These are phyloP conservation scores for Geopyxis carbonaria DNA, from an alignment of 495 filamentous ascomycete species.

Conservation along the genomic window DNA sequence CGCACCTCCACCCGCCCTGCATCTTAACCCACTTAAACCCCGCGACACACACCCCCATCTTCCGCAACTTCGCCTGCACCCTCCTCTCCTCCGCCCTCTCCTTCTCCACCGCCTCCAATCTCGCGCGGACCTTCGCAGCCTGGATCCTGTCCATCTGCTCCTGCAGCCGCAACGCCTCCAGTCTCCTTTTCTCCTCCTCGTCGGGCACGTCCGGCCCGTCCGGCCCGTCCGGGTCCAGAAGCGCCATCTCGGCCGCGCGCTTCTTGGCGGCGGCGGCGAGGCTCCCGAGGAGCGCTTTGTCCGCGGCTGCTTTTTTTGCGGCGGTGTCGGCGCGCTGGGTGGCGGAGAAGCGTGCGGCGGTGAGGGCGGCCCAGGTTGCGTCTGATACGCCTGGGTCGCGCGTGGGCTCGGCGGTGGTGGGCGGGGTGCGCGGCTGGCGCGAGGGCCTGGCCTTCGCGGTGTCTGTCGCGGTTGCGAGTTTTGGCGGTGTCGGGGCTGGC, in stretches of 20 bases:
- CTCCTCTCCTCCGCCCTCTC: background rate
- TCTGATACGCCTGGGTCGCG: slow-evolving; percentile 4
- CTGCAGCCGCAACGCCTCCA: slow-evolving; percentile 1
- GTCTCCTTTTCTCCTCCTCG: background rate
- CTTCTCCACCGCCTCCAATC: background rate
- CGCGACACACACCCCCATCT: slow-evolving; percentile 5
- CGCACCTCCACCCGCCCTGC: slow-evolving; percentile 5
- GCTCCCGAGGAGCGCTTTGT: background rate
- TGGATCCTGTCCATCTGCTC: background rate
- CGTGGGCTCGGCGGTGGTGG: too few relatives aligned
- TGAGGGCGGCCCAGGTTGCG: background rate
- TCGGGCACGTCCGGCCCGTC: too few relatives aligned
- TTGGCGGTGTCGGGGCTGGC: background rate
- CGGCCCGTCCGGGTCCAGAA: too few relatives aligned
- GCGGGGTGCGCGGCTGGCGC: too few relatives aligned
- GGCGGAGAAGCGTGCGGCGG: too few relatives aligned
- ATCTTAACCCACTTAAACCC: slow-evolving; percentile 7
- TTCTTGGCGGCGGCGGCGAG: background rate
- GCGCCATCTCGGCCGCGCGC: too few relatives aligned
- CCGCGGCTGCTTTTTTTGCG: background rate
- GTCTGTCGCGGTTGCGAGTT: background rate
- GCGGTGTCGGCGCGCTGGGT: too few relatives aligned
- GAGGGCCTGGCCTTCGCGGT: background rate
- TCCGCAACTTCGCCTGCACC: slow-evolving; percentile 4
- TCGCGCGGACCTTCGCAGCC: background rate